phyloP scores from a whole-genome alignment of 2,329 filamentous ascomycete species.

The Phymatotrichopsis omnivora region DNA sequence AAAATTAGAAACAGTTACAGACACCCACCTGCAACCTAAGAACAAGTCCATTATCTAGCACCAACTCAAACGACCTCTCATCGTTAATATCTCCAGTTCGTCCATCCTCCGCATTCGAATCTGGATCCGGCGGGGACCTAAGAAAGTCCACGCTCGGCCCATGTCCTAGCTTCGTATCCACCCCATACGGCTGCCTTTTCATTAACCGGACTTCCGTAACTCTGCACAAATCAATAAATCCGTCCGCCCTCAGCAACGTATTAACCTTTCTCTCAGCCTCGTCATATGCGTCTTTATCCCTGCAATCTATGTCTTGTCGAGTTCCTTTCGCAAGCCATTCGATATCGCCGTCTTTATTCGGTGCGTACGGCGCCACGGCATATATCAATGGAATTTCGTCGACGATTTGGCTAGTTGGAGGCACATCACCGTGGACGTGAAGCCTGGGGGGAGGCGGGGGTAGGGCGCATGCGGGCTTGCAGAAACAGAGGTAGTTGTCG shows the following conservation, averaged over 20 bases:
- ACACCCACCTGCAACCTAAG: conserved; percentile 47
- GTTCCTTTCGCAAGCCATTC: conserved; percentile 46
- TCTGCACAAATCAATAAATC: conserved; percentile 52
- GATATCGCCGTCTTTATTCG: conserved; percentile 43
- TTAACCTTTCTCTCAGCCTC: conserved; percentile 49
- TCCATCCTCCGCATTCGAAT: conserved; percentile 44
- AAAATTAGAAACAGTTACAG: background rate
- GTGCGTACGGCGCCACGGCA: conserved; percentile 51
- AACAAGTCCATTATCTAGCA: conserved; percentile 51
- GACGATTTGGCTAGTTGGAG: conserved; percentile 45
- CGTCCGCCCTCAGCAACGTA: conserved; percentile 50
- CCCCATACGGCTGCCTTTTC: conserved; percentile 13
- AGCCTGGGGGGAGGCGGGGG: conserved; percentile 51
- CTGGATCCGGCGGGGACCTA: conserved; percentile 29
- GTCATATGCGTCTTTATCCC: conserved; percentile 50
- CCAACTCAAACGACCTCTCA: conserved; percentile 50
- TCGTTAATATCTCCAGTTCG: conserved; percentile 45
- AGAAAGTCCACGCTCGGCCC: conserved; percentile 24
- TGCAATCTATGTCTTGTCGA: conserved; percentile 39
- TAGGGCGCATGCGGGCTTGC: conserved; percentile 48
- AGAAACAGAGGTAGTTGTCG: conserved; percentile 54
- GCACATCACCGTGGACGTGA: conserved; percentile 41
- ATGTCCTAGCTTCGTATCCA: conserved; percentile 15
- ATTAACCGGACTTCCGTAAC: conserved; percentile 49
- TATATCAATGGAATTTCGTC: conserved; percentile 51